Evolutionary conservation across 1,284 basidiomycete species (phyloP).

Genomic region (Pseudozyma tsukubaensis): DNA sequence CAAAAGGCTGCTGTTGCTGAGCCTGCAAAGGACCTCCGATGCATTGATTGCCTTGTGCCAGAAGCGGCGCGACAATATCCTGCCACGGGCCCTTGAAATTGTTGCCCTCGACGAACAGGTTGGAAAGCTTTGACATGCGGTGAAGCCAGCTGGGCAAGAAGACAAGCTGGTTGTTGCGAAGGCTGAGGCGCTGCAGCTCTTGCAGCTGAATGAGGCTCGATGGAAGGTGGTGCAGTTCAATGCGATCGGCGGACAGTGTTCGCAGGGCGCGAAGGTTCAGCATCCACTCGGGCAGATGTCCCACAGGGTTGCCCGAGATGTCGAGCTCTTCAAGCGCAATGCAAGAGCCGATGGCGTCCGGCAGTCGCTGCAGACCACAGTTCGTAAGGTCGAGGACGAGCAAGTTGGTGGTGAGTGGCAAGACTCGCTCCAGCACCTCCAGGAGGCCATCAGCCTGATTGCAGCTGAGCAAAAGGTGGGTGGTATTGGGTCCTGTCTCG

Average conservation of each 20-base stretch:
- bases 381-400: constrained; percentile 70
- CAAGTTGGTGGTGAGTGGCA: constrained; percentile 40
- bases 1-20: constrained; percentile 2
- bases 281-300: constrained; percentile 73
- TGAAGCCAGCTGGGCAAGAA: constrained; percentile 94
- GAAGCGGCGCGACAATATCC: constrained; percentile 75
- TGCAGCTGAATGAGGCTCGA: constrained; percentile 71
- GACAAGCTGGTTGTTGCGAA: constrained; percentile 87
- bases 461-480: constrained; percentile 42
- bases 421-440: constrained; percentile 40
- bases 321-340: constrained; percentile 90
- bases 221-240: constrained; percentile 79
- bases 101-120: constrained; percentile 89
- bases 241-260: constrained; percentile 88
- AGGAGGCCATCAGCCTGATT: constrained; percentile 25
- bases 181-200: constrained; percentile 84
- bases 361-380: constrained; percentile 84
- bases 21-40: constrained; percentile 4
- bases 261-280: constrained; percentile 80
- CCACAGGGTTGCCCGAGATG: constrained; percentile 87
- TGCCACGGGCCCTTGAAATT: constrained; percentile 92
- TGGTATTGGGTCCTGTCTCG: constrained; percentile 47
- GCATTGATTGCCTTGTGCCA: constrained; percentile 4
- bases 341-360: constrained; percentile 81
- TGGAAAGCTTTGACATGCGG: constrained; percentile 82